Evolutionary conservation across 2,329 filamentous ascomycete genomes (phyloP).

Genomic region (Fonsecaea monophora): DNA sequence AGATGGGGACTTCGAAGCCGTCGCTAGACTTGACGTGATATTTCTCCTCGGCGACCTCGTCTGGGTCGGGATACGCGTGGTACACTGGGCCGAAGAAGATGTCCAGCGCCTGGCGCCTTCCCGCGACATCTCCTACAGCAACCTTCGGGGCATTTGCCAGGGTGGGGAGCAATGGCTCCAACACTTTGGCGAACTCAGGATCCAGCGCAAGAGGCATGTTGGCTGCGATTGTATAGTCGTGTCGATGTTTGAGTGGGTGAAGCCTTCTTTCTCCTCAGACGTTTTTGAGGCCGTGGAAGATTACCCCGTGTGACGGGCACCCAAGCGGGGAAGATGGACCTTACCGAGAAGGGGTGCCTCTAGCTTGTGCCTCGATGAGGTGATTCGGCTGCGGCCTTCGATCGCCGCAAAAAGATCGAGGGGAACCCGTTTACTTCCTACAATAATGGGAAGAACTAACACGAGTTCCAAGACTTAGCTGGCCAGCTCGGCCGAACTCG

Average conservation of each 20-base stretch:
- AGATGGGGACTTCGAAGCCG: constrained; percentile 37
- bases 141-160: constrained; percentile 26
- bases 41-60: constrained; percentile 34
- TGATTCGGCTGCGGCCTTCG: too few species aligned
- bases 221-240: background rate
- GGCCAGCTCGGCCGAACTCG: background rate
- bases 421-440: too few species aligned
- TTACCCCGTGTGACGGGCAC: too few species aligned
- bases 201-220: constrained; percentile 19
- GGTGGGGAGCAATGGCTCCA: constrained; percentile 30
- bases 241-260: background rate
- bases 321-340: too few species aligned
- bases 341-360: too few species aligned
- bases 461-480: too few species aligned
- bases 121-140: constrained; percentile 35
- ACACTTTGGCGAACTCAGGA: constrained; percentile 31
- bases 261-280: background rate
- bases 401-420: background rate
- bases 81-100: constrained; percentile 23
- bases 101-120: constrained; percentile 18
- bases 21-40: constrained; percentile 37
- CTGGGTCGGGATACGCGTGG: constrained; percentile 26
- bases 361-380: too few species aligned
- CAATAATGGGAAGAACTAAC: too few species aligned
- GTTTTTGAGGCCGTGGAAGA: background rate